phyloP scores from a whole-genome alignment of 257 asterid genomes.

The Solanum appendiculatum region DNA sequence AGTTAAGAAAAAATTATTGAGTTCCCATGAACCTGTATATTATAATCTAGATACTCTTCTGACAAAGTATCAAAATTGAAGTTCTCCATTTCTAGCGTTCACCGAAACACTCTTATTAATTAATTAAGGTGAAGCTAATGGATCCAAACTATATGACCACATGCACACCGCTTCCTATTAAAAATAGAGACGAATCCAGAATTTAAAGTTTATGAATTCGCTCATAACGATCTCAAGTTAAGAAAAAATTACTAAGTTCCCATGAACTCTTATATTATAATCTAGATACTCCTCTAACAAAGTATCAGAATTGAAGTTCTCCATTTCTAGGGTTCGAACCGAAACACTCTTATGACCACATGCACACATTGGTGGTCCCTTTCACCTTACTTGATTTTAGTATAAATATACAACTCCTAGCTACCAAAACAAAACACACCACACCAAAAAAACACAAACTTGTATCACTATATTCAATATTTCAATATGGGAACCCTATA shows the following conservation, averaged over 20 bases:
- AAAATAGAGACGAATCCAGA: too few species aligned
- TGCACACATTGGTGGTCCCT: not conserved
- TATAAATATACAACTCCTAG: conserved; percentile 3
- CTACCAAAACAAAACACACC: not conserved
- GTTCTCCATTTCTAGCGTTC: too few species aligned
- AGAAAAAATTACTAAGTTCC: too few species aligned
- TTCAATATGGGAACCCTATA: conserved; percentile 35
- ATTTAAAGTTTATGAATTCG: too few species aligned
- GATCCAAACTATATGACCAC: not conserved
- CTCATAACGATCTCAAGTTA: too few species aligned
- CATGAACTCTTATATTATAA: too few species aligned
- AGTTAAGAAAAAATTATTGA: not conserved
- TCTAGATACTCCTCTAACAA: too few species aligned
- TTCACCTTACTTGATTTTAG: not conserved
- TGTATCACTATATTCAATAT: conserved; percentile 8
- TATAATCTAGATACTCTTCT: too few species aligned
- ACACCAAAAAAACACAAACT: not conserved
- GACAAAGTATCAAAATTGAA: not conserved
- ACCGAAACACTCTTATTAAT: not conserved
- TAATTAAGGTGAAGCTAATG: not conserved
- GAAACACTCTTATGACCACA: too few species aligned
- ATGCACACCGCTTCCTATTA: too few species aligned
- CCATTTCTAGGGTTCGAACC: not conserved
- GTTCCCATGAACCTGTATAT: too few species aligned
- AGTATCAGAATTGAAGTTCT: too few species aligned